Evolutionary conservation across 495 filamentous ascomycete species (phyloP), one percentile per base, ranked within the genome.

Genomic region (Opeltia flavorubescens): DNA sequence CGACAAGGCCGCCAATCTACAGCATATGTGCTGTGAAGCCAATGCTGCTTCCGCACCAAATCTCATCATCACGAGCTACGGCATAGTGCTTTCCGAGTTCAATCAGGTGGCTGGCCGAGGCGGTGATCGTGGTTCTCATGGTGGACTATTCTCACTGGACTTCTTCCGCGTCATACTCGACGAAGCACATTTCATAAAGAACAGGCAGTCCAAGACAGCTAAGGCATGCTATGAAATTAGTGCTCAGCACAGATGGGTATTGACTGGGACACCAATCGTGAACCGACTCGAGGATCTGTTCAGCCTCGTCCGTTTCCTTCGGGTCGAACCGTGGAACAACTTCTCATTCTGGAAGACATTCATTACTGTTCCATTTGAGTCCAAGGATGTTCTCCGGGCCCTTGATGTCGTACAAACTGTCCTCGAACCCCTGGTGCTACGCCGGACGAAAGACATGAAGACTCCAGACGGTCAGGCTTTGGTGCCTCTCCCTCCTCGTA

Each of bases 331-430:
- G 1, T 98, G 91, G 91, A 86, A 80, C 48, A 96, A 95, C 60
- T 96, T 96, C 59, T 91, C 87, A 3, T 98, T 93, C 66, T 98
- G 91, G 91, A 85, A 89, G 50, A 96, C 93, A 0, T 98, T 98
- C 62, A 98, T 98, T 53, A 98, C 93, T 0, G 78, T 89, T 12
- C 91, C 91, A 0, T 98, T 98, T 45, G 91, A 98, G 59, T 86
- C 84, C 0, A 93, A 91, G 52, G 83, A 98, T 53, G 95, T 86
- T 51, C 75, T 95, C 40, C 80, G 88, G 4, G 91, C 93, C 2
- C 72, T 98, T 6, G 91, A 96, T 58, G 93, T 98, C 3, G 93
- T 98, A 2, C 91, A 98, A 55, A 96, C 88, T 0, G 91, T 98
- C 0, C 66, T 98, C 18, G 93, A 98, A 55, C 91, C 91, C 7